Conservation (phyloP, 495 filamentous ascomycete species). For the Lichenothelia convexa region DNA sequence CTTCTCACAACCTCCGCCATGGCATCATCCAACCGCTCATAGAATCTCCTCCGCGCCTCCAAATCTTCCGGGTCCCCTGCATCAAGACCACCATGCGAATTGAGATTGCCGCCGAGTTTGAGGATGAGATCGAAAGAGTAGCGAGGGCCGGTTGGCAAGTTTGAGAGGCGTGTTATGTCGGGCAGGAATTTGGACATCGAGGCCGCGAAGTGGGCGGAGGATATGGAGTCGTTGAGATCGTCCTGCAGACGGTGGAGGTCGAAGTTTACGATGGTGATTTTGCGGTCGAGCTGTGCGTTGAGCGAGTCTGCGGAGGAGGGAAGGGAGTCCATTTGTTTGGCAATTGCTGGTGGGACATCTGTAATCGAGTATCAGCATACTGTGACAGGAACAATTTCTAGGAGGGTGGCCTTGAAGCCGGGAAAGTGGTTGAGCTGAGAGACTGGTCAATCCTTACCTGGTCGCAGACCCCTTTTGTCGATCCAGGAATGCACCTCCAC, state of each 20-base stretch:
- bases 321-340: slow-evolving; percentile 28
- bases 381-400: neutral
- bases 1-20: slow-evolving; percentile 29
- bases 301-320: slow-evolving; percentile 24
- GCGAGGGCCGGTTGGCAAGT: slow-evolving; percentile 24
- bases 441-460: slow-evolving; percentile 20
- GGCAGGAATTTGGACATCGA: slow-evolving; percentile 32
- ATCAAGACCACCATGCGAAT: slow-evolving; percentile 30
- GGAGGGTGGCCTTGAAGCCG: neutral
- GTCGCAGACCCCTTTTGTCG: slow-evolving; percentile 31
- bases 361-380: slow-evolving; percentile 8
- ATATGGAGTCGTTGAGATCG: slow-evolving; percentile 28
- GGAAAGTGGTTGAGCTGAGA: neutral
- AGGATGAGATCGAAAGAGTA: slow-evolving; percentile 32
- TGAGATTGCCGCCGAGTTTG: slow-evolving; percentile 33
- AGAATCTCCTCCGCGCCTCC: slow-evolving; percentile 24
- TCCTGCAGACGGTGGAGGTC: slow-evolving; percentile 35
- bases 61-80: slow-evolving; percentile 26
- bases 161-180: slow-evolving; percentile 25
- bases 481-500: slow-evolving; percentile 32
- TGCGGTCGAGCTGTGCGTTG: slow-evolving; percentile 34
- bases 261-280: slow-evolving; percentile 36
- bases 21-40: slow-evolving; percentile 21
- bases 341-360: slow-evolving; percentile 33
- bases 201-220: slow-evolving; percentile 23